phyloP scores from a whole-genome alignment of 257 asterid species.

The Rehmannia glutinosa region DNA sequence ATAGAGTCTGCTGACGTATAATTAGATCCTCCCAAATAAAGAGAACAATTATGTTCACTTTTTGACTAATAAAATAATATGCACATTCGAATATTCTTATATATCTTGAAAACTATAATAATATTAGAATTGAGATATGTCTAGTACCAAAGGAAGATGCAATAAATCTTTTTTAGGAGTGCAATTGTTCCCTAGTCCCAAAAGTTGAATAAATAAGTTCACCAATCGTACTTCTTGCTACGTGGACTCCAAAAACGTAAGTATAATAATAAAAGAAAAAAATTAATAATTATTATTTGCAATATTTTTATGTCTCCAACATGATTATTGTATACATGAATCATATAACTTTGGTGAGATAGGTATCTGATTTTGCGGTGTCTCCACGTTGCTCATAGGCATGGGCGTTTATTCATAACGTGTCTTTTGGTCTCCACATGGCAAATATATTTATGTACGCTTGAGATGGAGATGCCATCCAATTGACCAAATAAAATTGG shows the following conservation, averaged over 20 bases:
- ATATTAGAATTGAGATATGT: not conserved
- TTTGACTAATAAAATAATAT: too few species aligned
- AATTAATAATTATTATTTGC: too few species aligned
- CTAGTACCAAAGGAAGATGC: not conserved
- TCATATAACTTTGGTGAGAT: not conserved
- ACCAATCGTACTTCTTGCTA: not conserved
- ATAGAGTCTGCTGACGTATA: too few species aligned
- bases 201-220: not conserved
- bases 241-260: not conserved
- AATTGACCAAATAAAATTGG: too few species aligned
- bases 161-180: not conserved
- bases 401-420: not conserved
- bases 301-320: too few species aligned
- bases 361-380: not conserved
- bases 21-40: too few species aligned
- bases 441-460: not conserved
- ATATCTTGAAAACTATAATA: too few species aligned
- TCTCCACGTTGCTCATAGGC: slow-evolving; percentile 1
- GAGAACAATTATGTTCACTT: too few species aligned
- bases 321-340: not conserved
- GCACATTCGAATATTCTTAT: not conserved
- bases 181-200: not conserved
- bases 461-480: not conserved
- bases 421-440: not conserved
- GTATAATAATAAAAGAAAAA: too few species aligned